A percentile compares a stretch with the other conserved stretches of the same genome.
Conservation (phyloP, 208 protist species). For the Wallacemonas collosoma region DNA sequence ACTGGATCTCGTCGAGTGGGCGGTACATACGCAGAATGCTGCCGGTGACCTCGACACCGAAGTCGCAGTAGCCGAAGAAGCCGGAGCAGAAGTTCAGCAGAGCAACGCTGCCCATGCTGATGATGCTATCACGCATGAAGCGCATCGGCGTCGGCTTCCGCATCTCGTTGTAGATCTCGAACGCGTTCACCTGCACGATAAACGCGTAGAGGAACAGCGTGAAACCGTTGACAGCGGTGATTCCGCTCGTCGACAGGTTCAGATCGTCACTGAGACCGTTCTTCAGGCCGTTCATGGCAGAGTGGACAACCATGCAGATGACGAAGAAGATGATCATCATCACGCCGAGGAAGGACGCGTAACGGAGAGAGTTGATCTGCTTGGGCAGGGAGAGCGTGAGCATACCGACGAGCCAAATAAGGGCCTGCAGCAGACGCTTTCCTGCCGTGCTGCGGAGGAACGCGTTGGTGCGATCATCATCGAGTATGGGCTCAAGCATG, state of each 20-base stretch:
- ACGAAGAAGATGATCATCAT: conserved; percentile 79
- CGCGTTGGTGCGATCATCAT: conserved; percentile 30
- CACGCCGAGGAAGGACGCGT: conserved; percentile 75
- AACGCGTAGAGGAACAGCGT: conserved; percentile 82
- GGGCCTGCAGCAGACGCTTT: conserved; percentile 42
- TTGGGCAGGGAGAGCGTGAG: conserved; percentile 79
- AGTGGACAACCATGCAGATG: conserved; percentile 74
- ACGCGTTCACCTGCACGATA: conserved; percentile 76
- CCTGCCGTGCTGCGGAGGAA: conserved; percentile 49
- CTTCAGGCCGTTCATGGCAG: conserved; percentile 40
- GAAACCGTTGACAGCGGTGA: conserved; percentile 57
- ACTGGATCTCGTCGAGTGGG: conserved; percentile 42
- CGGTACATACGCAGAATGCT: conserved; percentile 68
- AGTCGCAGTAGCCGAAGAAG: conserved; percentile 85
- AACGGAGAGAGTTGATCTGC: conserved; percentile 88
- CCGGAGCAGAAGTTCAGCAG: conserved; percentile 71
- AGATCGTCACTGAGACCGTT: conserved; percentile 36
- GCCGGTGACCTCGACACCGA: conserved; percentile 43
- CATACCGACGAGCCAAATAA: conserved; percentile 70
- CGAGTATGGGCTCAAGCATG: conserved; percentile 59
- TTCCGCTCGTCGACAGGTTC: conserved; percentile 38
- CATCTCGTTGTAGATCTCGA: conserved; percentile 84
- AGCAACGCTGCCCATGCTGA: conserved; percentile 56
- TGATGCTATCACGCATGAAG: conserved; percentile 53
- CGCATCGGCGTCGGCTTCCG: conserved; percentile 29